phyloP scores from a whole-genome alignment of 495 filamentous ascomycete genomes.

The Pseudevernia furfuracea region DNA sequence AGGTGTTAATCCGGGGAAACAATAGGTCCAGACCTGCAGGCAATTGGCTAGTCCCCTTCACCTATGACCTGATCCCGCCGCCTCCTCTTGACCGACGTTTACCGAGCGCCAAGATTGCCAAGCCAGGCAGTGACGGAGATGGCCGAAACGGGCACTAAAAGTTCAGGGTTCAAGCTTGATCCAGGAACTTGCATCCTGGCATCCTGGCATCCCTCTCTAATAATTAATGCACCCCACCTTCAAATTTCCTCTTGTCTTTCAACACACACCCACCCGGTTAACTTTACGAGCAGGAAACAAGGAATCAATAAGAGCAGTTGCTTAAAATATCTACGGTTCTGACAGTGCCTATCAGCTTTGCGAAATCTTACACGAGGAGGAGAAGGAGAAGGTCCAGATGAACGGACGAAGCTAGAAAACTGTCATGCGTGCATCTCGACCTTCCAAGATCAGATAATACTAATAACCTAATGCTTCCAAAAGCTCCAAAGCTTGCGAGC shows the following conservation, averaged over 20 bases:
- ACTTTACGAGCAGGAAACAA: neutral
- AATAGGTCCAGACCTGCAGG: neutral
- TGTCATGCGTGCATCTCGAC: neutral
- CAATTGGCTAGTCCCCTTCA: neutral
- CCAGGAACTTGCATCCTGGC: neutral
- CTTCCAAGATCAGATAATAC: too few species aligned
- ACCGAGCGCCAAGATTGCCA: constrained; percentile 3
- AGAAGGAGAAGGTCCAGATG: neutral
- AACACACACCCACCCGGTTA: too few species aligned
- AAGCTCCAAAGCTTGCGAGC: neutral
- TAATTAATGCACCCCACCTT: too few species aligned
- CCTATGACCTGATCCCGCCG: neutral
- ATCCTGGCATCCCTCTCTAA: too few species aligned
- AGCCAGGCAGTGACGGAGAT: constrained; percentile 3
- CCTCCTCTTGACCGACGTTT: constrained; percentile 1
- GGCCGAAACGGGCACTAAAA: constrained; percentile 9
- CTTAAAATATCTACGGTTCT: neutral
- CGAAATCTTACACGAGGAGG: neutral
- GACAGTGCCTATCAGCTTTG: neutral
- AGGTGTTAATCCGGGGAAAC: neutral
- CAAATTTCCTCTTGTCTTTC: too few species aligned
- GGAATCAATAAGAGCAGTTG: neutral
- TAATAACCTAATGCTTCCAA: too few species aligned
- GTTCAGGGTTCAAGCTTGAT: neutral
- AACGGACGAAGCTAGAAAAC: neutral